Evolutionary conservation across 2,329 filamentous ascomycete genomes (phyloP).

Genomic region (Apiospora koreana): DNA sequence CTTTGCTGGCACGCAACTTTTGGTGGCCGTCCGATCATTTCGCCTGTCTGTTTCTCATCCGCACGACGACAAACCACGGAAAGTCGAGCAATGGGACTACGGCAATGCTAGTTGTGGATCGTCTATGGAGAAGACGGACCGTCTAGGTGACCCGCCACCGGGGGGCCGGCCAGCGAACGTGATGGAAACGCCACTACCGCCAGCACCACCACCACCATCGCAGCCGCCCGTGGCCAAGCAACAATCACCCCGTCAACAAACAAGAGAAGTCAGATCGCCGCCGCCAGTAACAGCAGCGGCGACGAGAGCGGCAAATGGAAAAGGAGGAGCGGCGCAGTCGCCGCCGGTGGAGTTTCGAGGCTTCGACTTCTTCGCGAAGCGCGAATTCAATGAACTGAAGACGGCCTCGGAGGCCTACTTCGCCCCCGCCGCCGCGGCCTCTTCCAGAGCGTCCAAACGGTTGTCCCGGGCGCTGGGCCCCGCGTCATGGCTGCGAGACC

Average conservation of each 20-base stretch:
- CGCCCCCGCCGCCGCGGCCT: slow-evolving; percentile 13
- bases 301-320: not conserved
- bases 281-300: slow-evolving; percentile 7
- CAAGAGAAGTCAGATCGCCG: not conserved
- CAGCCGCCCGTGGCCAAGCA: not conserved
- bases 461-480: slow-evolving; percentile 17
- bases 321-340: not conserved
- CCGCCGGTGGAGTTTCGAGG: slow-evolving; percentile 30
- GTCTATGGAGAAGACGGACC: slow-evolving; percentile 10
- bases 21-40: slow-evolving; percentile 27
- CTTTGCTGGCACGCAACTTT: not conserved
- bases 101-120: slow-evolving; percentile 19
- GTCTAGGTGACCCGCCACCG: not conserved
- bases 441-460: slow-evolving; percentile 15
- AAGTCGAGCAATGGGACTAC: not conserved
- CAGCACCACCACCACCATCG: not conserved
- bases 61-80: not conserved
- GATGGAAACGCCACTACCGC: not conserved
- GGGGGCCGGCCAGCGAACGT: not conserved
- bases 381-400: slow-evolving; percentile 30
- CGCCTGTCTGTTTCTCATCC: not conserved
- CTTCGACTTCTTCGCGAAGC: slow-evolving; percentile 33
- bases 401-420: slow-evolving; percentile 31
- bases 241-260: not conserved
- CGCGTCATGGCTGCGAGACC: slow-evolving; percentile 33